Conservation (phyloP, 2,329 filamentous ascomycete genomes). For the Hirsutella thompsonii region DNA sequence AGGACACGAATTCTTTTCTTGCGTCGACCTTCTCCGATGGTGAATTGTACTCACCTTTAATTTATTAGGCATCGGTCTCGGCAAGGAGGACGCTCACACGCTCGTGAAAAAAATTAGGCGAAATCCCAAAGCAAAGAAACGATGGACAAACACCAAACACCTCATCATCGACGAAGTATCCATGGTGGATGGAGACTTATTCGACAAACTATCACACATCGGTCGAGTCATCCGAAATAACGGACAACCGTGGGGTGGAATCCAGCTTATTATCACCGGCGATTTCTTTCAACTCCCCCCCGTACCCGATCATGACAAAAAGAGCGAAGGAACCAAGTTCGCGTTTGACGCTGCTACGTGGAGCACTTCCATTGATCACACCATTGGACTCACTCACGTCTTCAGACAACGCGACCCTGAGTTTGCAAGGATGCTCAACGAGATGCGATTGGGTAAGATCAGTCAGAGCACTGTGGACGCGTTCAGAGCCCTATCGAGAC, state of each 20-base stretch:
- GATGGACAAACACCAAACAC: conserved; percentile 81
- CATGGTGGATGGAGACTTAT: conserved; percentile 95
- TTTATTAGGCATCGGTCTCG: conserved; percentile 57
- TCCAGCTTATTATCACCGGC: conserved; percentile 88
- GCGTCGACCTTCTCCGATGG: no score
- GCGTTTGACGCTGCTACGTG: conserved; percentile 88
- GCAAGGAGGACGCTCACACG: conserved; percentile 71
- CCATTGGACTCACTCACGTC: conserved; percentile 86
- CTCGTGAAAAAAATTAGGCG: conserved; percentile 83
- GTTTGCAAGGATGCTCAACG: conserved; percentile 92
- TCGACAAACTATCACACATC: conserved; percentile 88
- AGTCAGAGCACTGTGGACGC: conserved; percentile 60
- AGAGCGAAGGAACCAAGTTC: conserved; percentile 61
- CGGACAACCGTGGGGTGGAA: conserved; percentile 85
- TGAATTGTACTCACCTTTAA: not conserved
- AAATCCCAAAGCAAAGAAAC: conserved; percentile 75
- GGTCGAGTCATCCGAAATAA: conserved; percentile 81
- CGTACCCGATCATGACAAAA: conserved; percentile 60
- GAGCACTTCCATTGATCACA: conserved; percentile 87
- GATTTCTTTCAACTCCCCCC: conserved; percentile 97
- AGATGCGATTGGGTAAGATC: conserved; percentile 85
- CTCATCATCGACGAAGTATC: conserved; percentile 92
- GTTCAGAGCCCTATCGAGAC: conserved; percentile 63
- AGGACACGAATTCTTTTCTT: no score
- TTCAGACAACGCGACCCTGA: conserved; percentile 86